Evolutionary conservation across 148 eudicot genomes (phyloP).

Genomic region (Pharnaceum exiguum): DNA sequence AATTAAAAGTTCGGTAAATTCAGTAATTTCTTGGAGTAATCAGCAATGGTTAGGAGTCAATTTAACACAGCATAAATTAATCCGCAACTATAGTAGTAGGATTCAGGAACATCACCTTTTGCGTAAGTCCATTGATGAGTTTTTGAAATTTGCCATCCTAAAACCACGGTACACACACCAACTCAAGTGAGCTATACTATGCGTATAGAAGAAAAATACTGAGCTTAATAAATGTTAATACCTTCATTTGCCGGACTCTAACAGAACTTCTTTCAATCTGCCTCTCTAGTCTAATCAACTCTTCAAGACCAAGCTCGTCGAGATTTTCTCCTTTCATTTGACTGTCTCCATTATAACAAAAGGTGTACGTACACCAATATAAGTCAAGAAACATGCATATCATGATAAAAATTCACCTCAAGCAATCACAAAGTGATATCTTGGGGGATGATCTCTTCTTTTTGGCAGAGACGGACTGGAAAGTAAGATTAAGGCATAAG

Average conservation of each 20-base stretch:
- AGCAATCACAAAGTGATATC: no score
- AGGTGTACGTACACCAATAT: no score
- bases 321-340: slow-evolving; percentile 25
- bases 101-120: slow-evolving; percentile 15
- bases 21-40: no score
- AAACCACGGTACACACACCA: not conserved
- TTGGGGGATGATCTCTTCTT: no score
- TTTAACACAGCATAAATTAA: no score
- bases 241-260: slow-evolving; percentile 26
- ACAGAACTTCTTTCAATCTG: slow-evolving; percentile 13
- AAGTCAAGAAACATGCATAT: no score
- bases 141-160: slow-evolving; percentile 22
- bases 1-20: no score
- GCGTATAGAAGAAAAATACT: not conserved
- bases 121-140: slow-evolving; percentile 13
- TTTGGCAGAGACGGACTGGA: no score
- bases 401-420: no score
- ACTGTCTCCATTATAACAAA: slow-evolving; percentile 6
- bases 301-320: slow-evolving; percentile 15
- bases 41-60: no score
- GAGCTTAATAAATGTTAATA: not conserved
- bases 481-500: no score
- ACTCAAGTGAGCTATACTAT: not conserved
- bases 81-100: not conserved
- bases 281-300: slow-evolving; percentile 25